A percentile compares a stretch with the other conserved stretches of the same genome.
These are phyloP conservation scores for Haberlea rhodopensis DNA, from an alignment of 257 asterid genomes.

Conservation along the genomic window DNA sequence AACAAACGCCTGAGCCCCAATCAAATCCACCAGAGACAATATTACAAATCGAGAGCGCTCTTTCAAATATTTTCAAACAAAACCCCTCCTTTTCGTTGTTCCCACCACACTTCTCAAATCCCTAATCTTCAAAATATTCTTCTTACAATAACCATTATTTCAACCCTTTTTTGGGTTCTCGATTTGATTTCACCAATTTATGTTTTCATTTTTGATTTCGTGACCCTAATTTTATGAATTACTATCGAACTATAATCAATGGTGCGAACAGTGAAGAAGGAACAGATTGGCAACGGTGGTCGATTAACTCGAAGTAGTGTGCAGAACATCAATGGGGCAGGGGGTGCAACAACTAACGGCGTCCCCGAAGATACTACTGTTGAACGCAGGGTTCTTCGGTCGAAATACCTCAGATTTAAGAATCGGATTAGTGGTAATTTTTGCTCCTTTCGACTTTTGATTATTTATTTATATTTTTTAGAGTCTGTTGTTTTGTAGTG, in stretches of 20 bases:
- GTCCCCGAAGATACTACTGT: conserved; percentile 24
- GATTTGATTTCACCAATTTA: not conserved
- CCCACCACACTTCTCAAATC: not conserved
- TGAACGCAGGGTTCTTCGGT: conserved; percentile 45
- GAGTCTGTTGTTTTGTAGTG: not conserved
- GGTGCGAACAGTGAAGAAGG: conserved; percentile 39
- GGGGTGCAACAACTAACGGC: conserved; percentile 19
- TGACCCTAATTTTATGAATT: conserved; percentile 28
- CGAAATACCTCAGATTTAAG: conserved; percentile 51
- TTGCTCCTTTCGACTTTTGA: conserved; percentile 30
- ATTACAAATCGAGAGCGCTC: not conserved
- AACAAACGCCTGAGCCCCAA: no score
- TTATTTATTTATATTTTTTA: not conserved
- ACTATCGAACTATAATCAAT: conserved; percentile 5
- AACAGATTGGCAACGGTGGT: conserved; percentile 20
- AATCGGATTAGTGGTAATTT: no score
- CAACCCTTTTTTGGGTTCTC: conserved; percentile 17
- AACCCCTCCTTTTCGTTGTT: no score
- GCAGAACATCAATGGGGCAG: conserved; percentile 25
- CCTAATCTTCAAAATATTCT: not conserved
- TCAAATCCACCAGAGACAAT: no score
- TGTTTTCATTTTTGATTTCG: not conserved
- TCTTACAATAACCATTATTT: conserved; percentile 4
- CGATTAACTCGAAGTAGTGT: no score
- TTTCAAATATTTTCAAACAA: not conserved